Evolutionary conservation across 2,329 filamentous ascomycete species (phyloP), one percentile per base, ranked within the genome.

Genomic region (Claviceps digitariae): DNA sequence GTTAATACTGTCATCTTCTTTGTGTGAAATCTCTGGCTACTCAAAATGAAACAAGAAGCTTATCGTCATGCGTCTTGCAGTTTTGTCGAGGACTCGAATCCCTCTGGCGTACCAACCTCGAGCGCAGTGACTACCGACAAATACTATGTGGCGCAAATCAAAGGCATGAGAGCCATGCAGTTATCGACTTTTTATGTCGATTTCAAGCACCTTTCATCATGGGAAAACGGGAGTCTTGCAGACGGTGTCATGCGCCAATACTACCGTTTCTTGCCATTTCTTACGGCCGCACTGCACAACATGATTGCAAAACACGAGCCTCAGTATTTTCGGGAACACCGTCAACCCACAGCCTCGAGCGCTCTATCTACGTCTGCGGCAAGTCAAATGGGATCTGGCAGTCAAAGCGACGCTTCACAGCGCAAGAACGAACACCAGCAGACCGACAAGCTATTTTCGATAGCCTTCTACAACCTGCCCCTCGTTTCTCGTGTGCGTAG

Each of bases 241-340:
- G 84, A 88, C 57, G 91, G 89, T 50, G 86, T 97, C 57, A 85
- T 90, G 59, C 84, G 83, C 61, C 86, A 94, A 64, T 97, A 96
- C 74, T 97, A 96, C 69, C 87, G 93, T 60, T 95, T 95, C 66
- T 77, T 94, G 25, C 93, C 93, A 2, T 98, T 93, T 67, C 80
- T 98, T 63, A 89, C 87, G 23, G 82, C 86, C 58, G 90, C 86
- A 27, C 74, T 98, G 45, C 90, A 98, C 72, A 94, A 90, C 63
- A 82, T 95, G 69, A 94, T 98, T 61, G 85, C 88, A 60, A 95
- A 95, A 71, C 86, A 96, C 71, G 91, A 96, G 68, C 88, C 93
- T 5, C 79, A 86, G 65, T 98, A 97, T 72, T 97, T 95, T 72
- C 81, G 87, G 61, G 86, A 94, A 64, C 91, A 97, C 73, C 82